phyloP scores from a whole-genome alignment of 495 filamentous ascomycete species.

The Apiosordaria backusii region DNA sequence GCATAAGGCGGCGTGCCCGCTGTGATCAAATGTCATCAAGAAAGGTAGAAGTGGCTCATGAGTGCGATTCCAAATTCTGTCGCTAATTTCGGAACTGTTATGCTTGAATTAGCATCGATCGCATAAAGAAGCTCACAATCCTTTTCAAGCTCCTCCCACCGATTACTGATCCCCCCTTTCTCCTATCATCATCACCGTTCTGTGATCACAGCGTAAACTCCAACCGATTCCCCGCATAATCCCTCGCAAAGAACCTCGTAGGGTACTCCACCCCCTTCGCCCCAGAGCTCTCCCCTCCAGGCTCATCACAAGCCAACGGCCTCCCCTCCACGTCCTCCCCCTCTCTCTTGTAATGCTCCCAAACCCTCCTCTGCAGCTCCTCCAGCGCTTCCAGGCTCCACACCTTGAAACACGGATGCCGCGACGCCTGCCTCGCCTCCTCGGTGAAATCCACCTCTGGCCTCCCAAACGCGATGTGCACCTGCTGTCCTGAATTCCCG shows the following conservation, averaged over 20 bases:
- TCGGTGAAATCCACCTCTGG: slow-evolving; percentile 39
- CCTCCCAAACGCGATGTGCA: slow-evolving; percentile 52
- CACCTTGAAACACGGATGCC: slow-evolving; percentile 59
- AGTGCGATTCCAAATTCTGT: background rate
- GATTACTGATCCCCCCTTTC: too few relatives aligned
- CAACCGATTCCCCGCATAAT: slow-evolving; percentile 59
- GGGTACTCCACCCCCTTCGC: slow-evolving; percentile 56
- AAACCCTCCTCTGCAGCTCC: slow-evolving; percentile 48
- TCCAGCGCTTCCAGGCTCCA: slow-evolving; percentile 43
- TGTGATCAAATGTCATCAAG: background rate
- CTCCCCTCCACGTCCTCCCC: slow-evolving; percentile 37
- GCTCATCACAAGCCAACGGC: slow-evolving; percentile 54
- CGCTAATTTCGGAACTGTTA: background rate
- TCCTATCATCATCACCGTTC: background rate
- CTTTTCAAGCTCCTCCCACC: background rate
- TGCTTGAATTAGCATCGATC: background rate
- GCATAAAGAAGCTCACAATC: background rate
- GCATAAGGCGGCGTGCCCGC: background rate
- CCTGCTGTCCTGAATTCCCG: slow-evolving; percentile 53
- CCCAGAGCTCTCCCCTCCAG: slow-evolving; percentile 52
- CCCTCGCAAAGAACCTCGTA: slow-evolving; percentile 58
- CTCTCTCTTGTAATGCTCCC: slow-evolving; percentile 49
- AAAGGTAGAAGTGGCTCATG: background rate
- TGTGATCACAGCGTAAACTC: slow-evolving; percentile 56
- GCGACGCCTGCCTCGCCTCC: slow-evolving; percentile 26